Percentiles rank a stretch among this genome's conserved stretches.
These are phyloP conservation scores for Trypethelium eluteriae DNA, from an alignment of 495 filamentous ascomycete species.

Conservation along the genomic window DNA sequence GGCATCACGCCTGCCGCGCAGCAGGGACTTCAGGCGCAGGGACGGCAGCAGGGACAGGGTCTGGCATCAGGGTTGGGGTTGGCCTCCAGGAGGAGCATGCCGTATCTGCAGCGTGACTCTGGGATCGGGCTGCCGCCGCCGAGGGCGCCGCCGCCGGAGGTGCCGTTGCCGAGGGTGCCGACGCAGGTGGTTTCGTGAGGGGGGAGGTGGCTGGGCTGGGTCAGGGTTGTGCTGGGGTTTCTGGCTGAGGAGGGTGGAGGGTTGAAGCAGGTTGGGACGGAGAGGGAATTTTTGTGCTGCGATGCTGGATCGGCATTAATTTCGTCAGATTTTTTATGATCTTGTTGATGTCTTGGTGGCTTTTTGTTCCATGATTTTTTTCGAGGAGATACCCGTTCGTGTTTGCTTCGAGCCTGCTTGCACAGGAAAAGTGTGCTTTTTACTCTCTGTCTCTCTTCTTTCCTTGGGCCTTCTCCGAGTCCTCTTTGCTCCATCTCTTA, in stretches of 20 bases:
- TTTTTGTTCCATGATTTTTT: neutral
- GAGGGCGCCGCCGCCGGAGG: conserved; percentile 25
- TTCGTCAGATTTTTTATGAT: neutral
- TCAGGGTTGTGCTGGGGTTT: neutral
- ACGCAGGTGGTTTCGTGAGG: neutral
- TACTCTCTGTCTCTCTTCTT: neutral
- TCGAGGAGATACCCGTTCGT: conserved; percentile 4
- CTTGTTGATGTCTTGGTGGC: no score
- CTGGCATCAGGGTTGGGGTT: conserved; percentile 11
- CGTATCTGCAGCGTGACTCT: conserved; percentile 20
- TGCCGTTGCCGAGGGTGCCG: conserved; percentile 12
- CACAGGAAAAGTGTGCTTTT: no score
- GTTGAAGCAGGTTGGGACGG: neutral
- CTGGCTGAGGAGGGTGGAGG: neutral
- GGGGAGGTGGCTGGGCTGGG: no score
- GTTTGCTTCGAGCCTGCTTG: neutral
- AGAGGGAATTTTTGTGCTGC: neutral
- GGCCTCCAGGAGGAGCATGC: conserved; percentile 21
- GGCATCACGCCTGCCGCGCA: neutral
- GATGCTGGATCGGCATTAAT: no score
- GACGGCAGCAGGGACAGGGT: neutral
- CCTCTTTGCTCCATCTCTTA: neutral
- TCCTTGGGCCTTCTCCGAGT: neutral
- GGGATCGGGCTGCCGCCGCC: conserved; percentile 32
- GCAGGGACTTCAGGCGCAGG: no score